Conservation (phyloP, 495 filamentous ascomycete species). For the Talaromyces proteolyticus region DNA sequence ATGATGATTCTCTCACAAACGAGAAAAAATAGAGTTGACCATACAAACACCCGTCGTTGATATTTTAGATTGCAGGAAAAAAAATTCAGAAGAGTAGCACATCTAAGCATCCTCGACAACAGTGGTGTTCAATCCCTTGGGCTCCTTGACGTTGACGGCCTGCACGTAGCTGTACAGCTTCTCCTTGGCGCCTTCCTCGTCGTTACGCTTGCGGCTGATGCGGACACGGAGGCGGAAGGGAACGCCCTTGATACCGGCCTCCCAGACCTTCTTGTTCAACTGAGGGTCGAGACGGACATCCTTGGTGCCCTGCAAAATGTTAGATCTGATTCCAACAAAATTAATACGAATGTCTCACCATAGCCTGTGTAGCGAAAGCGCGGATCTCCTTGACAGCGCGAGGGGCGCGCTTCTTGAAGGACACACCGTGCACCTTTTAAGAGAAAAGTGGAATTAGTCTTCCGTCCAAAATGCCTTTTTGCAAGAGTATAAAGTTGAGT, state of each 20-base stretch:
- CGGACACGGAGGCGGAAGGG: conserved; percentile 93
- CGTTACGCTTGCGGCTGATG: conserved; percentile 99
- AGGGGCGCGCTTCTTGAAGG: conserved; percentile 99
- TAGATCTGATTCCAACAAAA: not conserved
- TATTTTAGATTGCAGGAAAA: not conserved
- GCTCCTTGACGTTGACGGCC: conserved; percentile 98
- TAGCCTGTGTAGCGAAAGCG: conserved; percentile 82
- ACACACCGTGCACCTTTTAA: conserved; percentile 83
- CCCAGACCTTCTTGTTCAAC: conserved; percentile 99
- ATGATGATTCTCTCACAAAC: not conserved
- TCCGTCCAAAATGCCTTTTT: conserved; percentile 50
- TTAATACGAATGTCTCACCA: conserved; percentile 63
- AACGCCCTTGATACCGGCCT: conserved; percentile 96
- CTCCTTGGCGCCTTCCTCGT: conserved; percentile 98
- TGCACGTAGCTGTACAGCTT: conserved; percentile 98
- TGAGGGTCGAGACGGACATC: conserved; percentile 97
- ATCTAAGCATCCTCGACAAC: conserved; percentile 58
- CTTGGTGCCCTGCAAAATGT: conserved; percentile 67
- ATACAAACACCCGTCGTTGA: not conserved
- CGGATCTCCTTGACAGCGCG: conserved; percentile 99
- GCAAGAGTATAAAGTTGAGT: too few species aligned
- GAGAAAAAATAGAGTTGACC: not conserved
- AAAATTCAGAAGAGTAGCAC: conserved; percentile 8
- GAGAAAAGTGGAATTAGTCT: conserved; percentile 43
- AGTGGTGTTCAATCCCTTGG: conserved; percentile 90